Conservation (phyloP, 1,284 basidiomycete genomes). For the Meripilus lineatus region DNA sequence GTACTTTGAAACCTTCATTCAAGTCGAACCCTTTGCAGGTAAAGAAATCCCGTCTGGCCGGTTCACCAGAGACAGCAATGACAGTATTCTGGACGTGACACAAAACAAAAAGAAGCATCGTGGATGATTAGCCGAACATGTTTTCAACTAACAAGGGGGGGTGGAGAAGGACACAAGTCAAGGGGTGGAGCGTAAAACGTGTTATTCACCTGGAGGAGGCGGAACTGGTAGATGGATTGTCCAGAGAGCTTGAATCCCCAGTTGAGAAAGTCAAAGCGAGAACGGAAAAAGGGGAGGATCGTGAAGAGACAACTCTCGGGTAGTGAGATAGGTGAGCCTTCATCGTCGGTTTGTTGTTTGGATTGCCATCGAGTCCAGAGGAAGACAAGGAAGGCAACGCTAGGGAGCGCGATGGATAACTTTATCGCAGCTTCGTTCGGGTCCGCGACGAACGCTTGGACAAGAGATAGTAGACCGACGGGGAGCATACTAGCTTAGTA, state of each 20-base stretch:
- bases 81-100: conserved; percentile 62
- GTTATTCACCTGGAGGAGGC: conserved; percentile 49
- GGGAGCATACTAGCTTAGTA: no score
- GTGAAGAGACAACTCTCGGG: conserved; percentile 51
- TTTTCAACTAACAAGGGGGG: no score
- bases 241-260: conserved; percentile 64
- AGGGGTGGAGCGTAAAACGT: conserved; percentile 7
- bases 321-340: conserved; percentile 44
- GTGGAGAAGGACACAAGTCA: neutral
- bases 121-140: conserved; percentile 17
- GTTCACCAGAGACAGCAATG: conserved; percentile 67
- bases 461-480: conserved; percentile 54
- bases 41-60: conserved; percentile 64
- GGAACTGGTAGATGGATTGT: conserved; percentile 60
- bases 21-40: conserved; percentile 63
- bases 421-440: conserved; percentile 39
- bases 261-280: conserved; percentile 64
- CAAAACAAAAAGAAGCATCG: no score
- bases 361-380: conserved; percentile 34
- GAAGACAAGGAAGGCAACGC: conserved; percentile 45
- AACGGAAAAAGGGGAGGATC: conserved; percentile 61
- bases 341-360: conserved; percentile 22
- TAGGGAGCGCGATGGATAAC: conserved; percentile 49
- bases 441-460: conserved; percentile 52
- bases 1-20: conserved; percentile 69